A percentile compares a stretch with the other conserved stretches of the same genome.
Conservation (phyloP, 1,284 basidiomycete species). For the Cutaneotrichosporon dermatis region DNA sequence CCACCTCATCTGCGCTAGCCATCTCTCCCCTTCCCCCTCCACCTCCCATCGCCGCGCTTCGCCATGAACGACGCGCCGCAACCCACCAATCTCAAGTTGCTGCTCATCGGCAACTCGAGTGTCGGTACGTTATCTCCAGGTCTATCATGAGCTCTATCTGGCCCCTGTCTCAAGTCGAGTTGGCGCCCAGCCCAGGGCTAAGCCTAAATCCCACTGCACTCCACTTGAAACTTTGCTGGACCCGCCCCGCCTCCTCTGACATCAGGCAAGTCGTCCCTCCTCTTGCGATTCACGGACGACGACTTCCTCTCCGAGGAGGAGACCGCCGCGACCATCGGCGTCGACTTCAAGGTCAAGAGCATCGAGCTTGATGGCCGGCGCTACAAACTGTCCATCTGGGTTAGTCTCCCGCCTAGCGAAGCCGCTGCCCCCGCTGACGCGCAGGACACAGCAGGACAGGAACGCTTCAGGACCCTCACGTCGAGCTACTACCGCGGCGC, state of each 20-base stretch:
- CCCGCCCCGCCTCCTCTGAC: too few relatives aligned
- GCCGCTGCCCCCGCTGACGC: neutral
- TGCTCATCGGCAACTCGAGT: constrained; percentile 71
- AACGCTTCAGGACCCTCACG: constrained; percentile 96
- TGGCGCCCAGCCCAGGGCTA: neutral
- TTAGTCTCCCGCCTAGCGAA: constrained; percentile 18
- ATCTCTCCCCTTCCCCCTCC: neutral
- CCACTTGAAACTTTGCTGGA: too few relatives aligned
- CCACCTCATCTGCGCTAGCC: neutral
- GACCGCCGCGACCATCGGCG: constrained; percentile 78
- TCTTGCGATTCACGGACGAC: constrained; percentile 92
- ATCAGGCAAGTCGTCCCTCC: constrained; percentile 63
- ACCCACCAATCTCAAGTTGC: constrained; percentile 51
- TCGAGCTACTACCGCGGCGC: constrained; percentile 82
- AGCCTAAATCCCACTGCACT: too few relatives aligned
- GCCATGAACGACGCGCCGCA: constrained; percentile 4
- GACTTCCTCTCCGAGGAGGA: constrained; percentile 95
- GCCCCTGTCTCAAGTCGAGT: neutral
- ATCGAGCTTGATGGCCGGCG: constrained; percentile 52
- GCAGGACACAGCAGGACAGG: constrained; percentile 92
- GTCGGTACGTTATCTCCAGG: constrained; percentile 64
- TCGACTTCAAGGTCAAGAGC: constrained; percentile 55
- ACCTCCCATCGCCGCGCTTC: neutral
- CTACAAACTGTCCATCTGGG: constrained; percentile 59
- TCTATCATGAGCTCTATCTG: too few relatives aligned